These are phyloP conservation scores for Penicillium decumbens DNA, from an alignment of 2,329 filamentous ascomycete species.

Conservation along the genomic window DNA sequence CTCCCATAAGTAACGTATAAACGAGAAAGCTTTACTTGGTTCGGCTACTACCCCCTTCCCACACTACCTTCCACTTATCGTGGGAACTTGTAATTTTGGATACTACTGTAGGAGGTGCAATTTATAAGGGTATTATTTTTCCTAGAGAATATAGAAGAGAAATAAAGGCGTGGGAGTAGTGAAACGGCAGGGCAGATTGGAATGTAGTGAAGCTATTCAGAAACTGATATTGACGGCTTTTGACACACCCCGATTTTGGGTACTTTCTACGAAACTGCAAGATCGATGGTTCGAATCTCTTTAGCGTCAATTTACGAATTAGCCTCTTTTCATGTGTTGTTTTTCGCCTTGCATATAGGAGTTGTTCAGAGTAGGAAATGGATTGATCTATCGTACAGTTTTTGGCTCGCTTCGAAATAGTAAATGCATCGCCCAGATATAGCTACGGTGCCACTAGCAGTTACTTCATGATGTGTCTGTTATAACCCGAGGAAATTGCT, in stretches of 20 bases:
- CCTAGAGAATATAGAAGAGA: neutral
- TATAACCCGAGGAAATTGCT: conserved; percentile 15
- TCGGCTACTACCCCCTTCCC: neutral
- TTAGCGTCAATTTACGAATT: neutral
- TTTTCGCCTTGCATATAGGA: no score
- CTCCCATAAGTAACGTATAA: neutral
- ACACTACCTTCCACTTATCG: neutral
- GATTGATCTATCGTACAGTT: neutral
- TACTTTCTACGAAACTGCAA: neutral
- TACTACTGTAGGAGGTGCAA: neutral
- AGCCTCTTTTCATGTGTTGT: neutral
- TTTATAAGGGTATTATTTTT: neutral
- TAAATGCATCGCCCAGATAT: neutral
- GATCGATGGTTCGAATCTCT: neutral
- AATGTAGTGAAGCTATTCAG: neutral
- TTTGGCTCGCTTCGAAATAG: neutral
- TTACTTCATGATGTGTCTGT: neutral
- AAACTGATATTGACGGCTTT: neutral
- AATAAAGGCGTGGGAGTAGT: neutral
- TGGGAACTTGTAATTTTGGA: neutral
- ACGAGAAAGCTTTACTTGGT: neutral
- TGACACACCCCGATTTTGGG: neutral
- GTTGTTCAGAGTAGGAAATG: neutral
- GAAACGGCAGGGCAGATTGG: neutral
- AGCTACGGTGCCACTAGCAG: neutral